These are phyloP conservation scores for Penicillium manginii DNA, from an alignment of 495 filamentous ascomycete species.

Conservation along the genomic window DNA sequence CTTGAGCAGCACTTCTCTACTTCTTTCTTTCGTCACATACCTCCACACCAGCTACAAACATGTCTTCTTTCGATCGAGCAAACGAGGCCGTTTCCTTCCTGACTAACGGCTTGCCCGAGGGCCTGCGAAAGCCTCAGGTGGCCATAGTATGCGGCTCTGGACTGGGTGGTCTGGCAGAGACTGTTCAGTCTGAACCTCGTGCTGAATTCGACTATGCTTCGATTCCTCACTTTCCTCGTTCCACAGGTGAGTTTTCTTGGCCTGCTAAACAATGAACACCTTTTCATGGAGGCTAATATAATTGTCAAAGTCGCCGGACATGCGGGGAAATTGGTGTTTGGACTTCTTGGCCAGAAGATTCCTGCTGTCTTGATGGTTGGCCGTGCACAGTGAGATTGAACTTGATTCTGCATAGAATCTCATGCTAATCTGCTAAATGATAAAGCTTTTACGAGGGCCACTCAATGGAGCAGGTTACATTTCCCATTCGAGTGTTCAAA, in stretches of 20 bases:
- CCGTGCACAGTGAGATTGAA: constrained; percentile 64
- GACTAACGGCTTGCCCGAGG: constrained; percentile 42
- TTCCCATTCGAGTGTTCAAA: constrained; percentile 72
- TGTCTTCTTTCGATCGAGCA: constrained; percentile 38
- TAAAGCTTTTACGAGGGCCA: constrained; percentile 78
- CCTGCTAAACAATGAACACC: not conserved
- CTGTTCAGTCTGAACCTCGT: constrained; percentile 55
- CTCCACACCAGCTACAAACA: not conserved
- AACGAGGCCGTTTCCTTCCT: constrained; percentile 46
- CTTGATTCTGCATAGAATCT: not conserved
- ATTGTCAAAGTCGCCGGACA: constrained; percentile 62
- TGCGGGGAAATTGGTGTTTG: constrained; percentile 76
- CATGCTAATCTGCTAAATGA: not conserved
- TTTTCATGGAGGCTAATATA: not conserved
- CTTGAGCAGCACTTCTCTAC: not conserved
- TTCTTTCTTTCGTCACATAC: not conserved
- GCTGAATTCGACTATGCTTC: constrained; percentile 63
- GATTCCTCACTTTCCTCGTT: constrained; percentile 68
- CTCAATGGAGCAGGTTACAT: constrained; percentile 67
- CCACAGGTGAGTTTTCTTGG: constrained; percentile 59
- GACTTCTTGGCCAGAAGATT: constrained; percentile 57
- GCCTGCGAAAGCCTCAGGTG: constrained; percentile 57
- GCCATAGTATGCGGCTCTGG: constrained; percentile 79
- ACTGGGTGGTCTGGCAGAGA: constrained; percentile 66
- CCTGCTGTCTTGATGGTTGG: constrained; percentile 75